These are phyloP conservation scores for Puccinia polysora DNA, from an alignment of 1,284 basidiomycete species.

Conservation along the genomic window DNA sequence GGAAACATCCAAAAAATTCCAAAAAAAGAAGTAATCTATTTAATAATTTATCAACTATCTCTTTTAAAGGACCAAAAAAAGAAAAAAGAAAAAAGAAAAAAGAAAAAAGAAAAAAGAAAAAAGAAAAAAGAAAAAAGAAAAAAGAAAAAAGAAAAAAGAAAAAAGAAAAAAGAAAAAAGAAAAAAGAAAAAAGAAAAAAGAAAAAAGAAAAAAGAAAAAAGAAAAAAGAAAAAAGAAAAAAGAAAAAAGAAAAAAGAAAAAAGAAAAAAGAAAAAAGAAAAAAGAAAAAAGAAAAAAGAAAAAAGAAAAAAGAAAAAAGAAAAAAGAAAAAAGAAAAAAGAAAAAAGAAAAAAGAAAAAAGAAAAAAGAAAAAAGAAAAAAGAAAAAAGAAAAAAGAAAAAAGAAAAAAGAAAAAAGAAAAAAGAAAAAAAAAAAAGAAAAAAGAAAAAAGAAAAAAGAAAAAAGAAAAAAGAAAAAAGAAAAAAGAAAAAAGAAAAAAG, in stretches of 20 bases:
- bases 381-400: not conserved
- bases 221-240: constrained; percentile 7
- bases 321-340: constrained; percentile 1
- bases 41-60: no score
- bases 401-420: not conserved
- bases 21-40: not conserved
- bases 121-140: not conserved
- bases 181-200: not conserved
- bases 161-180: not conserved
- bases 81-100: not conserved
- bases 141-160: not conserved
- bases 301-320: constrained; percentile 1
- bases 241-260: not conserved
- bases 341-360: not conserved
- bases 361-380: not conserved
- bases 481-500: not conserved
- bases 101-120: not conserved
- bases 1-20: constrained; percentile 14
- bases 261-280: not conserved
- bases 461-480: constrained; percentile 2
- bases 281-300: not conserved
- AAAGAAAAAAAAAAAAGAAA: constrained; percentile 11
- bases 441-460: constrained; percentile 13
- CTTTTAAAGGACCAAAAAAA: not conserved
- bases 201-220: not conserved